Evolutionary conservation across 176 grass and related monocot species (phyloP).

Genomic region (Bolboschoenus planiculmis): DNA sequence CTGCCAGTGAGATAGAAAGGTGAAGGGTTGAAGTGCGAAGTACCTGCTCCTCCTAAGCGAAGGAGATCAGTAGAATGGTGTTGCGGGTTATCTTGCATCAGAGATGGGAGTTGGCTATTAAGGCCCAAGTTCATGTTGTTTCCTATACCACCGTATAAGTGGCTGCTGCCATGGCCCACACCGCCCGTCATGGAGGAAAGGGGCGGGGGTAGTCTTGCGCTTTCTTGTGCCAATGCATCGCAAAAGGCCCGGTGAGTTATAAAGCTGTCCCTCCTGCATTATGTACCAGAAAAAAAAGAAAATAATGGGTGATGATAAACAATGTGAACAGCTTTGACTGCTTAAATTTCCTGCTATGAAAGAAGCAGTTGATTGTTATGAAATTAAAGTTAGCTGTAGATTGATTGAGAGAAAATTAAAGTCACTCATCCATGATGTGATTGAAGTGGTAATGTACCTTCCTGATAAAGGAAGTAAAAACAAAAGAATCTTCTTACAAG

Average conservation of each 20-base stretch:
- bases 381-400: background rate
- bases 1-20: constrained; percentile 43
- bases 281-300: background rate
- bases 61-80: constrained; percentile 32
- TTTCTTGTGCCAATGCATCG: constrained; percentile 89
- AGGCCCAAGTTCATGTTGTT: constrained; percentile 52
- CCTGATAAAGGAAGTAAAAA: background rate
- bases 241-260: constrained; percentile 98
- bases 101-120: background rate
- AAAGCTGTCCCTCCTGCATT: constrained; percentile 93
- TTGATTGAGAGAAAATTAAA: background rate
- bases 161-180: constrained; percentile 27
- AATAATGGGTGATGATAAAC: background rate
- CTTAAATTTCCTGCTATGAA: no score
- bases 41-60: constrained; percentile 25
- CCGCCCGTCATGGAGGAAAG: constrained; percentile 4
- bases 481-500: background rate
- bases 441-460: background rate
- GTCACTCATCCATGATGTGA: background rate
- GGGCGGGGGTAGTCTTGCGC: constrained; percentile 34
- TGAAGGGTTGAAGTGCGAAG: constrained; percentile 42
- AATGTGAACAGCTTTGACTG: background rate
- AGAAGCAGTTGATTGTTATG: background rate
- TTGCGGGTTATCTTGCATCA: constrained; percentile 40
- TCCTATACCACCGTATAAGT: constrained; percentile 40